These are phyloP conservation scores for Trichophaea hybrida DNA, from an alignment of 2,329 filamentous ascomycete genomes.

Conservation along the genomic window DNA sequence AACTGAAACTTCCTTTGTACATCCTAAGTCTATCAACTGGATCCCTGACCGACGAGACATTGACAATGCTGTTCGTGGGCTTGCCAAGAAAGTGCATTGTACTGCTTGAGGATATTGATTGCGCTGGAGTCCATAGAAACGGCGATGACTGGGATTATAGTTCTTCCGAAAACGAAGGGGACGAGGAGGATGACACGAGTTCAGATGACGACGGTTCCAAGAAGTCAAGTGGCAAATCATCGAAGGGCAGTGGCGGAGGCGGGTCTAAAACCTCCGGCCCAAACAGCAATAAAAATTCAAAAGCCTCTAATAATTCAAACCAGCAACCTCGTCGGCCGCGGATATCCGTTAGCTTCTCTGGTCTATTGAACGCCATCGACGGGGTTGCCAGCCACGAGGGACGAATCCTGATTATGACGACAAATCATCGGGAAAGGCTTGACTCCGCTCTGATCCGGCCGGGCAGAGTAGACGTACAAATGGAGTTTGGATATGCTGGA, in stretches of 20 bases:
- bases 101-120: conserved; percentile 63
- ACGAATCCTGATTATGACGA: conserved; percentile 59
- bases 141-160: conserved; percentile 23
- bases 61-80: conserved; percentile 48
- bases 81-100: conserved; percentile 58
- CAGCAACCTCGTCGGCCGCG: conserved; percentile 25
- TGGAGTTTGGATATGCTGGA: conserved; percentile 41
- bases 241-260: conserved; percentile 7
- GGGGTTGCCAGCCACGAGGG: conserved; percentile 56
- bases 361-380: conserved; percentile 55
- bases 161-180: conserved; percentile 17
- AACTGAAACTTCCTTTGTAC: conserved; percentile 57
- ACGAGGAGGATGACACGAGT: conserved; percentile 25
- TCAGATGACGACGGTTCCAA: neutral
- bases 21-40: conserved; percentile 50
- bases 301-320: conserved; percentile 18
- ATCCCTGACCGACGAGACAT: conserved; percentile 49
- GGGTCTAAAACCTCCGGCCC: conserved; percentile 2
- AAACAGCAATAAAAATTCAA: neutral
- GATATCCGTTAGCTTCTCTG: conserved; percentile 47
- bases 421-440: conserved; percentile 50
- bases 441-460: conserved; percentile 51
- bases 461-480: conserved; percentile 50
- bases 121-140: conserved; percentile 42
- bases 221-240: conserved; percentile 8